Conservation (phyloP, 139 green algal species). For the Tetradesmus lagerheimii region DNA sequence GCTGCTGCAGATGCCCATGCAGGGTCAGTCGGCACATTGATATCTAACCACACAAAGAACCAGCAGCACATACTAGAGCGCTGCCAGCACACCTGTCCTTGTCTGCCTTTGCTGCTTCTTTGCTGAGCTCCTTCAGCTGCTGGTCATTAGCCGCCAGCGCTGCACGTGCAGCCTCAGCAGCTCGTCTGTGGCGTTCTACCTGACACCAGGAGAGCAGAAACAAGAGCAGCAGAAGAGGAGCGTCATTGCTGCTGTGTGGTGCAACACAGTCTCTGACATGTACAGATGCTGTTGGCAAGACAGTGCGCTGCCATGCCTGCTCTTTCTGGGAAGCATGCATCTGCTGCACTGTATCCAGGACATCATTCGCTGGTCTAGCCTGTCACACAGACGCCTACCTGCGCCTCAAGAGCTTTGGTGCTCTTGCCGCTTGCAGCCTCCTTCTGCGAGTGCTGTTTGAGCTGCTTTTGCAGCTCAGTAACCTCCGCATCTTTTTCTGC, state of each 20-base stretch:
- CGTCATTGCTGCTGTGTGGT: neutral
- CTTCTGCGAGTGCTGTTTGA: slow-evolving; percentile 14
- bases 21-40: no score
- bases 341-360: neutral
- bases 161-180: slow-evolving; percentile 36
- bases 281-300: neutral
- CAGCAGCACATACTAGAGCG: neutral
- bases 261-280: neutral
- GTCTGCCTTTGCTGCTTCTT: slow-evolving; percentile 51
- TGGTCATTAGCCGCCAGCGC: slow-evolving; percentile 52
- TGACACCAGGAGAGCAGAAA: neutral
- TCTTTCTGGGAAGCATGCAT: neutral
- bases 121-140: slow-evolving; percentile 53
- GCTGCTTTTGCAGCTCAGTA: slow-evolving; percentile 1
- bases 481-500: slow-evolving; percentile 37
- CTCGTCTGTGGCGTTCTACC: slow-evolving; percentile 13
- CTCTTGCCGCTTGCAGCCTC: slow-evolving; percentile 31
- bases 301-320: neutral
- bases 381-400: neutral
- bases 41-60: no score
- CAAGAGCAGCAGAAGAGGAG: neutral
- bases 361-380: neutral
- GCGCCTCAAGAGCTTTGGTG: slow-evolving; percentile 29
- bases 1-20: no score
- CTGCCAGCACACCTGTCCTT: slow-evolving; percentile 52